Percentiles rank a stretch among this genome's conserved stretches.
These are phyloP conservation scores for Diplodia seriata DNA, from an alignment of 2,329 filamentous ascomycete species.

Conservation along the genomic window DNA sequence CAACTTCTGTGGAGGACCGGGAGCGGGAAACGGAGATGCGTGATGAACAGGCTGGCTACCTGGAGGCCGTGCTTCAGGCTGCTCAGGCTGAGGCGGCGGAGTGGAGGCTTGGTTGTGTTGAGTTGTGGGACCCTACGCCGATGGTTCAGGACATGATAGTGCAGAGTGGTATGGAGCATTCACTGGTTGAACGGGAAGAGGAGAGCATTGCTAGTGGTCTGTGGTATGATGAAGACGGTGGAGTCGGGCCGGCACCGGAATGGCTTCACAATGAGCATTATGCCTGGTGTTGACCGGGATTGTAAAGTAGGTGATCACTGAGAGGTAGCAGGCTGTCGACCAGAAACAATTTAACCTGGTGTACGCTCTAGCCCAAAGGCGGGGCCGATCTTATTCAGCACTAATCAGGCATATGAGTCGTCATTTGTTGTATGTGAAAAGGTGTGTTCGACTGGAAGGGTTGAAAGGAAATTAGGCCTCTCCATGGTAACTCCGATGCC, in stretches of 20 bases:
- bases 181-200: conserved; percentile 59
- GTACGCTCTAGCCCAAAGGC: too few relatives aligned
- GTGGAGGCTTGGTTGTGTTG: conserved; percentile 71
- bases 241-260: conserved; percentile 32
- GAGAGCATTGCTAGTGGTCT: conserved; percentile 71
- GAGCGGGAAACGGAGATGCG: conserved; percentile 19
- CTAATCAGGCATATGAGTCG: too few relatives aligned
- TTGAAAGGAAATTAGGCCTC: too few relatives aligned
- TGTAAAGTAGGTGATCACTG: too few relatives aligned
- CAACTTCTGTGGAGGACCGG: not conserved
- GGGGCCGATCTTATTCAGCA: too few relatives aligned
- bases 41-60: conserved; percentile 28
- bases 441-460: too few relatives aligned
- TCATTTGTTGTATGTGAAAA: too few relatives aligned
- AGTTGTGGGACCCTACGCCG: conserved; percentile 76
- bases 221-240: conserved; percentile 62
- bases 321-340: too few relatives aligned
- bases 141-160: not conserved
- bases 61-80: conserved; percentile 64
- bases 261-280: conserved; percentile 48
- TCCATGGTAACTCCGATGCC: too few relatives aligned
- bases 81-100: conserved; percentile 71
- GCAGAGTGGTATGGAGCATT: conserved; percentile 35
- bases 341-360: too few relatives aligned
- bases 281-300: conserved; percentile 39